Base-by-base conservation (phyloP, 495 filamentous ascomycete species). In the Aspergillus cavernicola region DNA sequence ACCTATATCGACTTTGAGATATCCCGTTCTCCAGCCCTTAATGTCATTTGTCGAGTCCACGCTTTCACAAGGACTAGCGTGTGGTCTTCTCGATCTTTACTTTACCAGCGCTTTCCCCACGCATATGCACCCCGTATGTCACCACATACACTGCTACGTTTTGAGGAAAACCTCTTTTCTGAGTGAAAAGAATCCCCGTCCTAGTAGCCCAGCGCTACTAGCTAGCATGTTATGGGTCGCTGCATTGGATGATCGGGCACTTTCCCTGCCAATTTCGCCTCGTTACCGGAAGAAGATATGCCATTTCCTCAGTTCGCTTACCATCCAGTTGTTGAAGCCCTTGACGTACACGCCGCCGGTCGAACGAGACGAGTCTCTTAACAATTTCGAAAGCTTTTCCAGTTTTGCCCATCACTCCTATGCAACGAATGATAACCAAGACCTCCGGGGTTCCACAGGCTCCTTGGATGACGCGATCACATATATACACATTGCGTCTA, bases 151-250 rank as follows among this genome's bases (percentile, higher is more conserved):
- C 43, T 90, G 89, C 53, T 93, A 91, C 66, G 85, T 95, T 55
- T 86, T 96, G 69, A 82, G 92, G 51, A 95, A 95, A 65, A 83
- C 84, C 35, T 92, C 90, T 6, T 92, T 97, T 68, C 76, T 97
- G 22, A 85, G 88, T 63, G 80, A 77, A 16, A 86, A 82, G 42
- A 85, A 80, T 57, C 89, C 90, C 38, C 79, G 92, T 45, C 77
- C 82, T 55, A 95, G 89, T 67, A 91, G 88, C 60, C 91, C 92
- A 29, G 89, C 92, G 0, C 75, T 97, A 33, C 75, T 97, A 33
- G 88, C 92, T 13, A 92, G 89, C 68, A 96, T 96, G 86, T 83
- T 96, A 15, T 97, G 90, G 90, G 88, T 95, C 19, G 89, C 88
- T 12, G 89, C 90, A 10, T 88, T 93, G 62, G 95, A 92, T 40